These are phyloP conservation scores for Annulohypoxylon maeteangense DNA, from an alignment of 495 filamentous ascomycete species.

Conservation along the genomic window DNA sequence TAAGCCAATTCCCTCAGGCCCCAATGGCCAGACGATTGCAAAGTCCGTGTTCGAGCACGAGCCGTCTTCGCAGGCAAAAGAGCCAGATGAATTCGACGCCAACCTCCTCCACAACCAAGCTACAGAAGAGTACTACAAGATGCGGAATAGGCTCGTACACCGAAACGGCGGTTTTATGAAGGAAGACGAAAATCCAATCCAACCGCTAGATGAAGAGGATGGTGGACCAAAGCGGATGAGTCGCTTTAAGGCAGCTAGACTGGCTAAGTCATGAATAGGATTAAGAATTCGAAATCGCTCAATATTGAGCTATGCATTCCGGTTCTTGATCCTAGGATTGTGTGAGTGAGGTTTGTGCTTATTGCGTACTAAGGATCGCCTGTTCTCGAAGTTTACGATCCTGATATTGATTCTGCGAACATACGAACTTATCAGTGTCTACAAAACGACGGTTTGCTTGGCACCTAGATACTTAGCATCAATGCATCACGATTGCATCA, in stretches of 20 bases:
- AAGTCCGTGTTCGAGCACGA: conserved; percentile 71
- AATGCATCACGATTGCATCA: conserved; percentile 33
- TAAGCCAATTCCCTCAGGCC: conserved; percentile 57
- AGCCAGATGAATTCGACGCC: conserved; percentile 80
- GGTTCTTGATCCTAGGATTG: neutral
- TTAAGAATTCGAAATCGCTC: conserved; percentile 7
- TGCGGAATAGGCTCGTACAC: conserved; percentile 82
- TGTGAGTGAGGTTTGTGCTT: neutral
- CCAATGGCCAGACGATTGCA: conserved; percentile 67
- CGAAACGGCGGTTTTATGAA: conserved; percentile 79
- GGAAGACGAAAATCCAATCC: conserved; percentile 67
- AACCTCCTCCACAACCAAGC: conserved; percentile 78
- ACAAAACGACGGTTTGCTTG: conserved; percentile 4
- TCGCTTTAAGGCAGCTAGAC: conserved; percentile 86
- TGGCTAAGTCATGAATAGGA: conserved; percentile 58
- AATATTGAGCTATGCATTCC: conserved; percentile 12
- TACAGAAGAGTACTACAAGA: conserved; percentile 78
- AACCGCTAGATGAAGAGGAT: conserved; percentile 75
- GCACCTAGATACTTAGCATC: conserved; percentile 31
- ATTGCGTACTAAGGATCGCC: neutral
- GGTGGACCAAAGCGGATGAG: conserved; percentile 77
- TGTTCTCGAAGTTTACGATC: neutral
- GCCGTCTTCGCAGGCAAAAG: conserved; percentile 52
- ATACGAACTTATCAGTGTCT: neutral
- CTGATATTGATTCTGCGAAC: neutral